phyloP scores from a whole-genome alignment of 768 basidiomycete genomes.

The Russula emetica region DNA sequence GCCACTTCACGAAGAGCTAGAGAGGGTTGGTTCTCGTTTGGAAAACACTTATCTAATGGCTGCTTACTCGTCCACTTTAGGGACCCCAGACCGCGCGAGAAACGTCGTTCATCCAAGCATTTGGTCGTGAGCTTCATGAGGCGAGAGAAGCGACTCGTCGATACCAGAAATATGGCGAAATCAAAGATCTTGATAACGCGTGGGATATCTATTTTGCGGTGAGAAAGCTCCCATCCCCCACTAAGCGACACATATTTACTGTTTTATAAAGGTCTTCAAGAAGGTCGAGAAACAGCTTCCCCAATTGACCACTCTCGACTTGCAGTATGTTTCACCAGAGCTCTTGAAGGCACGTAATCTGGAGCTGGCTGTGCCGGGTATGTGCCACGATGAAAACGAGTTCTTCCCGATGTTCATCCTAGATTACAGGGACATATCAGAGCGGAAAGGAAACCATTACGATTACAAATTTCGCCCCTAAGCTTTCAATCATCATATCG shows the following conservation, averaged over 20 bases:
- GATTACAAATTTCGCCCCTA: constrained; percentile 82
- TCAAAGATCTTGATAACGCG: constrained; percentile 87
- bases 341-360: constrained; percentile 84
- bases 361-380: constrained; percentile 94
- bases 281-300: constrained; percentile 93
- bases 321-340: constrained; percentile 96
- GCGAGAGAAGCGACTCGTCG: constrained; percentile 88
- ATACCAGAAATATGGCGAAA: constrained; percentile 82
- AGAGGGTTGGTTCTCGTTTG: constrained; percentile 52
- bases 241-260: constrained; percentile 1
- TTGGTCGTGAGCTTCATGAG: constrained; percentile 86
- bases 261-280: constrained; percentile 72
- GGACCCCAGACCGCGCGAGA: constrained; percentile 93
- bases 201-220: constrained; percentile 99
- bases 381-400: constrained; percentile 20
- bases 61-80: constrained; percentile 38
- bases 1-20: constrained; percentile 88
- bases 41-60: background rate
- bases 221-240: constrained; percentile 30
- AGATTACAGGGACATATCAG: constrained; percentile 75
- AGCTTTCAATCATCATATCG: constrained; percentile 89
- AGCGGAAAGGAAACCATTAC: constrained; percentile 77
- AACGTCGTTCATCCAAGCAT: constrained; percentile 90
- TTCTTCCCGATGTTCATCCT: background rate
- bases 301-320: constrained; percentile 80